Percentiles rank a stretch among this genome's conserved stretches.
Conservation (phyloP, 1,139 yeast genomes). For the Insectozyma bohioensis region DNA sequence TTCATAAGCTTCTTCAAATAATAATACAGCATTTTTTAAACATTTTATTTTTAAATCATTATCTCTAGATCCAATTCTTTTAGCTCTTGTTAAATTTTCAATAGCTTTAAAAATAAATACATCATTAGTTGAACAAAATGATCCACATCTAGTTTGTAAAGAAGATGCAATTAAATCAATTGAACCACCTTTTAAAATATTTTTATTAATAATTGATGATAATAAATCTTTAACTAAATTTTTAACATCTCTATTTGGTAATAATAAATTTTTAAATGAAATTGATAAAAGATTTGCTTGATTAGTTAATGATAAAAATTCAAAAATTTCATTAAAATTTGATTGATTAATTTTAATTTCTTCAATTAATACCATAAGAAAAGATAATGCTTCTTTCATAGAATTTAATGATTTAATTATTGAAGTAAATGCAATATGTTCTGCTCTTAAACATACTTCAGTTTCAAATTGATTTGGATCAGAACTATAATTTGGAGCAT, state of each 20-base stretch:
- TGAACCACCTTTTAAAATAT: constrained; percentile 87
- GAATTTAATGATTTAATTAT: constrained; percentile 72
- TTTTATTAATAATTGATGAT: constrained; percentile 84
- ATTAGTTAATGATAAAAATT: constrained; percentile 61
- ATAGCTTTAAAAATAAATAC: constrained; percentile 92
- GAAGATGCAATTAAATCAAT: constrained; percentile 88
- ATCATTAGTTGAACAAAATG: constrained; percentile 92
- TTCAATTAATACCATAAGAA: constrained; percentile 76
- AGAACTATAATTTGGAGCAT: constrained; percentile 48
- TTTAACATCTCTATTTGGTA: constrained; percentile 61
- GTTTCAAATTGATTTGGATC: constrained; percentile 48
- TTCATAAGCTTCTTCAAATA: constrained; percentile 80
- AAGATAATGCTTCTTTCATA: constrained; percentile 87
- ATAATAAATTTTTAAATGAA: constrained; percentile 73
- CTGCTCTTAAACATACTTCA: constrained; percentile 85
- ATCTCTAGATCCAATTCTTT: constrained; percentile 68
- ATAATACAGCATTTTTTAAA: constrained; percentile 68
- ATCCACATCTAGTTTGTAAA: constrained; percentile 89
- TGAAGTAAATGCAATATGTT: constrained; percentile 83
- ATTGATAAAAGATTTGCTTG: constrained; percentile 69
- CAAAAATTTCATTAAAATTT: constrained; percentile 62
- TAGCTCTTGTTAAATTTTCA: constrained; percentile 87
- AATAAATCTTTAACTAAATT: constrained; percentile 81
- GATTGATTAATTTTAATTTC: constrained; percentile 55
- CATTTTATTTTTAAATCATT: constrained; percentile 69